Percentiles rank a stretch among this genome's conserved stretches.
phyloP scores from a whole-genome alignment of 768 basidiomycete species.

The Galerina marginata region DNA sequence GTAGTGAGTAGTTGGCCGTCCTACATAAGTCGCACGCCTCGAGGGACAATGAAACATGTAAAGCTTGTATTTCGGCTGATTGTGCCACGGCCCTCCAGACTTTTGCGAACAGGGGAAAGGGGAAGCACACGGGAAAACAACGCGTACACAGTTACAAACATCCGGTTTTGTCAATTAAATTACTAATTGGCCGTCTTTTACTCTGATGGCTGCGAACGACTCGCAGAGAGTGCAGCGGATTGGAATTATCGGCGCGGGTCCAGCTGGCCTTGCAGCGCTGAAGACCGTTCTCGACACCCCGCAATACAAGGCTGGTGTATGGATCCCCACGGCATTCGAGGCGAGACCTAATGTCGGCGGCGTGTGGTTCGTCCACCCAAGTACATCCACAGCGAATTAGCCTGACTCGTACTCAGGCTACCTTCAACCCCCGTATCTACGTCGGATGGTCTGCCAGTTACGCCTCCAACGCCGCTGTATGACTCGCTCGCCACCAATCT shows the following conservation, averaged over 20 bases:
- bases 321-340: slow-evolving; percentile 72
- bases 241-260: slow-evolving; percentile 77
- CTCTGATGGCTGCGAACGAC: too few relatives aligned
- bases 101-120: too few relatives aligned
- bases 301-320: slow-evolving; percentile 61
- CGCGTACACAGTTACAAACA: slow-evolving; percentile 1
- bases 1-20: too few relatives aligned
- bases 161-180: not conserved
- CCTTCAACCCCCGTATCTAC: slow-evolving; percentile 42
- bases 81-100: too few relatives aligned
- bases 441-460: not conserved
- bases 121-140: not conserved
- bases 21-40: too few relatives aligned
- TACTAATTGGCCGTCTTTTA: not conserved
- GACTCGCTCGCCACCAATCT: slow-evolving; percentile 84
- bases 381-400: not conserved
- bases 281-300: slow-evolving; percentile 66
- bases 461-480: slow-evolving; percentile 62
- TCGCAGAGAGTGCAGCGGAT: slow-evolving; percentile 35
- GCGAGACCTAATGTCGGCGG: slow-evolving; percentile 72
- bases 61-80: too few relatives aligned
- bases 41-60: too few relatives aligned
- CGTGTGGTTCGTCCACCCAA: slow-evolving; percentile 60
- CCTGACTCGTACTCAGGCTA: slow-evolving; percentile 43
- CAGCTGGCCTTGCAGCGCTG: slow-evolving; percentile 74